A percentile compares a stretch with the other conserved stretches of the same genome.
These are phyloP conservation scores for Candida pseudoviswanathii DNA, from an alignment of 1,139 yeast genomes.

Conservation along the genomic window DNA sequence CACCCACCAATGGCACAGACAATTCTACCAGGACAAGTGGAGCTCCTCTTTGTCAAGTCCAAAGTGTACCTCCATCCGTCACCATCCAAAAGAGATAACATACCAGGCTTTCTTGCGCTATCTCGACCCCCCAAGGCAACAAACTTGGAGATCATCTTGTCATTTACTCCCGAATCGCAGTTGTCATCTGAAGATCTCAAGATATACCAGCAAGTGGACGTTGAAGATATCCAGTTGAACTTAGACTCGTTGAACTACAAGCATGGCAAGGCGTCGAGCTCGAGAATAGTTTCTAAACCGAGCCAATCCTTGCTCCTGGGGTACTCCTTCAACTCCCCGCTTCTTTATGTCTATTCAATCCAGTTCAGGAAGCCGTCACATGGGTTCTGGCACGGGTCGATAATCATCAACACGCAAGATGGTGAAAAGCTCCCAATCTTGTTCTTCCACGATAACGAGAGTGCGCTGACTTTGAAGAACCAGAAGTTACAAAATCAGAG, in stretches of 20 bases:
- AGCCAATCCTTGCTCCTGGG: conserved; percentile 54
- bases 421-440: conserved; percentile 77
- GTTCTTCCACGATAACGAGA: conserved; percentile 90
- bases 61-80: conserved; percentile 86
- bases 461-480: conserved; percentile 68
- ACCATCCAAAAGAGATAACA: conserved; percentile 68
- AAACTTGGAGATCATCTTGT: conserved; percentile 60
- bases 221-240: conserved; percentile 32
- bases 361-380: conserved; percentile 81
- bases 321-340: conserved; percentile 64
- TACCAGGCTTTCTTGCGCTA: conserved; percentile 73
- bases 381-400: conserved; percentile 93
- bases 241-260: conserved; percentile 21
- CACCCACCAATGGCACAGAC: background rate
- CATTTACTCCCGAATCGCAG: conserved; percentile 77
- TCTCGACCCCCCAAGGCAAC: conserved; percentile 55
- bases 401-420: conserved; percentile 68
- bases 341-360: conserved; percentile 69
- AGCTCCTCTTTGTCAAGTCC: conserved; percentile 57
- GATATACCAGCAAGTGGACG: conserved; percentile 55
- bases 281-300: conserved; percentile 51
- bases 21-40: conserved; percentile 29
- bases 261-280: conserved; percentile 17
- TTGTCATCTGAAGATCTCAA: conserved; percentile 49
- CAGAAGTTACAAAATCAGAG: conserved; percentile 59